phyloP scores from a whole-genome alignment of 495 filamentous ascomycete species.

The Lepraria neglecta region DNA sequence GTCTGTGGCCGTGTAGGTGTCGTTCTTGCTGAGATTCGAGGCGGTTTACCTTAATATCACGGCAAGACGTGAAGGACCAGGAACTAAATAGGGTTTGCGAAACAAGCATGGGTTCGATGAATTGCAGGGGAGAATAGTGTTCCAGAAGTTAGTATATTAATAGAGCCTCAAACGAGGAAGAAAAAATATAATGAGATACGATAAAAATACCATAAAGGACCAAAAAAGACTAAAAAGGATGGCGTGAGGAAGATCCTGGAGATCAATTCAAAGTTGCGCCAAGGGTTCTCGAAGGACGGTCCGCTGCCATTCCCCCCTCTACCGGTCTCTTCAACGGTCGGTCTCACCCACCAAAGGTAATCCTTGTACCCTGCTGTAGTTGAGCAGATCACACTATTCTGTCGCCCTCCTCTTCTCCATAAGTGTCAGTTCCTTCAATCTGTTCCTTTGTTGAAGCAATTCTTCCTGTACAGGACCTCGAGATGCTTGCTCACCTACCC shows the following conservation, averaged over 20 bases:
- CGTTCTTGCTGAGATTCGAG: neutral
- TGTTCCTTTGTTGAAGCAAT: neutral
- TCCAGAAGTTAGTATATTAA: neutral
- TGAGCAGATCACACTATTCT: neutral
- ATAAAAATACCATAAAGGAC: constrained; percentile 2
- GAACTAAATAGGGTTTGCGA: neutral
- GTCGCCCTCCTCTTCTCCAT: no score
- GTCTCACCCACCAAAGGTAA: constrained; percentile 13
- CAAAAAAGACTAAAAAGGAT: constrained; percentile 8
- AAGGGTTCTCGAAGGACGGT: constrained; percentile 17
- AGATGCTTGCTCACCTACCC: neutral
- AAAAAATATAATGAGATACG: neutral
- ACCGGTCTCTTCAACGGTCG: constrained; percentile 14
- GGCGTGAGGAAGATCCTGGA: constrained; percentile 18
- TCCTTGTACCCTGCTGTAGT: constrained; percentile 9
- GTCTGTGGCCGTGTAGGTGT: neutral
- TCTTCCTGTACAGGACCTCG: neutral
- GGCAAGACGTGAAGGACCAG: neutral
- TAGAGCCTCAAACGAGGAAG: neutral
- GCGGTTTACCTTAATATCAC: constrained; percentile 5
- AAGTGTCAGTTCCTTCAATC: neutral
- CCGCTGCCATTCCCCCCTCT: constrained; percentile 11
- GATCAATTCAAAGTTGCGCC: constrained; percentile 16
- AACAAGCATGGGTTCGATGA: constrained; percentile 7
- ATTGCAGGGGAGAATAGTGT: neutral